phyloP scores from a whole-genome alignment of 176 grass and related monocot species.

The Musa itinerans region DNA sequence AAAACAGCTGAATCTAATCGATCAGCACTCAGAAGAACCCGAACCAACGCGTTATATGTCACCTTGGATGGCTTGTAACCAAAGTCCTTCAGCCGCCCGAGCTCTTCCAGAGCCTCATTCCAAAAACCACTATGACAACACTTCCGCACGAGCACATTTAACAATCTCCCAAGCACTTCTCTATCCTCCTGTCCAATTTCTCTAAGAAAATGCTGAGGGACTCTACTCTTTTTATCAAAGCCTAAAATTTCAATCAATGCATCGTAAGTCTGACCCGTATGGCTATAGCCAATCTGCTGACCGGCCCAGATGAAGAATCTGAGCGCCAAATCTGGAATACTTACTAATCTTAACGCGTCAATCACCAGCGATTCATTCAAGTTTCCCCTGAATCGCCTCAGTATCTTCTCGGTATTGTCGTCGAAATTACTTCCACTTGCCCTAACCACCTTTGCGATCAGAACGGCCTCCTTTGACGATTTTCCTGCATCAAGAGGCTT shows the following conservation, averaged over 20 bases:
- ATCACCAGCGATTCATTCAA: constrained; percentile 52
- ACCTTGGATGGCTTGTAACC: constrained; percentile 53
- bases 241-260: constrained; percentile 44
- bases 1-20: constrained; percentile 64
- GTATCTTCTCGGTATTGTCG: constrained; percentile 42
- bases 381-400: constrained; percentile 57
- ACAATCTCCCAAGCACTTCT: constrained; percentile 72
- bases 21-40: constrained; percentile 48
- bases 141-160: constrained; percentile 70
- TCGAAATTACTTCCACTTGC: constrained; percentile 34
- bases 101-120: constrained; percentile 63
- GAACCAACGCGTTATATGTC: constrained; percentile 72
- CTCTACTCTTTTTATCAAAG: constrained; percentile 49
- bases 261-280: constrained; percentile 52
- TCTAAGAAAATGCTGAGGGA: constrained; percentile 45
- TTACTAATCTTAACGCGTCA: constrained; percentile 45
- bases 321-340: constrained; percentile 48
- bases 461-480: constrained; percentile 39
- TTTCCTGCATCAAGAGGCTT: constrained; percentile 1
- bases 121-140: constrained; percentile 57
- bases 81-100: constrained; percentile 69
- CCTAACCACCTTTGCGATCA: constrained; percentile 68
- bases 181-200: constrained; percentile 78
- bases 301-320: constrained; percentile 92
- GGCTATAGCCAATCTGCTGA: constrained; percentile 76